These are phyloP conservation scores for Nicotiana attenuata DNA, from an alignment of 257 asterid genomes.

Conservation along the genomic window DNA sequence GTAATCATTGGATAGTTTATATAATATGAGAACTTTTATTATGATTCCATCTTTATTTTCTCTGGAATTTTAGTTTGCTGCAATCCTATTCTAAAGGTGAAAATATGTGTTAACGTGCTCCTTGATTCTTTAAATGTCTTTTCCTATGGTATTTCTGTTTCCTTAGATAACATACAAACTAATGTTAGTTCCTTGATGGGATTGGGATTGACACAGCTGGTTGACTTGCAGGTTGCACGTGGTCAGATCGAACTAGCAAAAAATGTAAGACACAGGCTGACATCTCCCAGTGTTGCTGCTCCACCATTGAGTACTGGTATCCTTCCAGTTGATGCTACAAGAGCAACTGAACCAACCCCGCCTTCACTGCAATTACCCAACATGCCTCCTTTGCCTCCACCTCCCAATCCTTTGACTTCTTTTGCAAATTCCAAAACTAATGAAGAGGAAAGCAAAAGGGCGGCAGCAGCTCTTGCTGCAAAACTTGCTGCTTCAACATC, in stretches of 20 bases:
- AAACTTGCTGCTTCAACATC: slow-evolving; percentile 83
- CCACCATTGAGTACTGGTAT: slow-evolving; percentile 21
- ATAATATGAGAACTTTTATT: neutral
- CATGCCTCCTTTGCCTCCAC: slow-evolving; percentile 29
- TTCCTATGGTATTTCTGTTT: neutral
- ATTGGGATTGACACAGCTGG: neutral
- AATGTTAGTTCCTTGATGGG: neutral
- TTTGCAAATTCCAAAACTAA: slow-evolving; percentile 33
- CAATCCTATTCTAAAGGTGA: neutral
- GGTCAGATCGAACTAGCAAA: slow-evolving; percentile 52
- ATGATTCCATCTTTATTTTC: neutral
- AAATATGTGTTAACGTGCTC: neutral
- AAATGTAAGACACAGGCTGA: slow-evolving; percentile 40
- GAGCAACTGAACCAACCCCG: slow-evolving; percentile 27
- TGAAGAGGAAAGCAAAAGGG: slow-evolving; percentile 75
- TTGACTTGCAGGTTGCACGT: slow-evolving; percentile 54
- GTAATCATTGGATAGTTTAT: neutral
- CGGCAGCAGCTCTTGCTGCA: slow-evolving; percentile 91
- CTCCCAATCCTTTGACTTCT: slow-evolving; percentile 29
- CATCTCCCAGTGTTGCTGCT: slow-evolving; percentile 23
- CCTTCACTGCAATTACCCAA: slow-evolving; percentile 29
- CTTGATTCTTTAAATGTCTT: neutral
- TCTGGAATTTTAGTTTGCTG: neutral
- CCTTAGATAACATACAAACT: neutral
- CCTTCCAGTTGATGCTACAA: slow-evolving; percentile 24